These are phyloP conservation scores for Neonectria hederae DNA, from an alignment of 2,329 filamentous ascomycete genomes.

Conservation along the genomic window DNA sequence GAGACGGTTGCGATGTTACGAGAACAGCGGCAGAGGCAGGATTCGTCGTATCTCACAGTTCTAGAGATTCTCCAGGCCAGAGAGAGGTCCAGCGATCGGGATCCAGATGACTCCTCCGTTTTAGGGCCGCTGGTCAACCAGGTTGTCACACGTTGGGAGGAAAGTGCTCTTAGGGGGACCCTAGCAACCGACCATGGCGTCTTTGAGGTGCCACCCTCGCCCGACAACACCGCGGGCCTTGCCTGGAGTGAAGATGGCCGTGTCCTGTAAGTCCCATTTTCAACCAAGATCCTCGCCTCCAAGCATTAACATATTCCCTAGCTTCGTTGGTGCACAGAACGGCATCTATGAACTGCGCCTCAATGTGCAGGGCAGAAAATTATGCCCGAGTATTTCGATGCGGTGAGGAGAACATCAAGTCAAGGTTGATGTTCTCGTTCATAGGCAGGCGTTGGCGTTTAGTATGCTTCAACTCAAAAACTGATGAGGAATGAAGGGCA, in stretches of 20 bases:
- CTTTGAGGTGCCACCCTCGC: slow-evolving; percentile 56
- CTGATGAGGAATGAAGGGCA: slow-evolving; percentile 33
- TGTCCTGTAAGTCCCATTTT: slow-evolving; percentile 59
- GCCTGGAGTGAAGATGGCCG: slow-evolving; percentile 70
- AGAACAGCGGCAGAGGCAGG: slow-evolving; percentile 49
- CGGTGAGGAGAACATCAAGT: slow-evolving; percentile 50
- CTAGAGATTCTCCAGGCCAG: slow-evolving; percentile 51
- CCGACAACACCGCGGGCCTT: slow-evolving; percentile 69
- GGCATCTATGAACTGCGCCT: slow-evolving; percentile 80
- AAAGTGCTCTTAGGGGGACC: slow-evolving; percentile 48
- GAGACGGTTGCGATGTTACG: slow-evolving; percentile 50
- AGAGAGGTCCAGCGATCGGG: slow-evolving; percentile 45
- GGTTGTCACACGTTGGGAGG: slow-evolving; percentile 50
- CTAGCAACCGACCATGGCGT: slow-evolving; percentile 50
- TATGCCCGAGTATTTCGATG: slow-evolving; percentile 64
- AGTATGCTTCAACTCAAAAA: slow-evolving; percentile 35
- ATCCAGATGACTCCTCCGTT: slow-evolving; percentile 50
- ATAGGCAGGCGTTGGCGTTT: slow-evolving; percentile 25
- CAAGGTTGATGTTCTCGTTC: background rate
- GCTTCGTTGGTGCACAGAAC: slow-evolving; percentile 72
- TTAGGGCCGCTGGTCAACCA: slow-evolving; percentile 51
- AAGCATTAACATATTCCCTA: slow-evolving; percentile 45
- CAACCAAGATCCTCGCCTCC: too few relatives aligned
- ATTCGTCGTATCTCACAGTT: slow-evolving; percentile 49
- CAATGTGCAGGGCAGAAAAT: slow-evolving; percentile 69